Evolutionary conservation across 371 early-diverging fungal genomes (phyloP).

Genomic region (Apophysomyces ossiformis): DNA sequence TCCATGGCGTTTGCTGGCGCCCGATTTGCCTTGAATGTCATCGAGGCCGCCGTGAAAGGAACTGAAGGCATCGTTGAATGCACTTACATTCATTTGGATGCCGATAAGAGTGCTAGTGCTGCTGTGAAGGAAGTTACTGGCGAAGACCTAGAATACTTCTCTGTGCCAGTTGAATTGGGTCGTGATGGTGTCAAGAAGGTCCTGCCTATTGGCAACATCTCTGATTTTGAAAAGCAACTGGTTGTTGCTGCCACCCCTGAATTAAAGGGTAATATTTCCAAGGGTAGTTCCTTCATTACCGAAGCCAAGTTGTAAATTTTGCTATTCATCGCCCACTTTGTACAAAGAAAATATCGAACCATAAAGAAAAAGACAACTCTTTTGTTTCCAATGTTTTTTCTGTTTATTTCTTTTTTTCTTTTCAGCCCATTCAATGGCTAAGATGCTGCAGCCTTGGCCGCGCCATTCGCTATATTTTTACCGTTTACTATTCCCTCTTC

Average conservation of each 20-base stretch:
- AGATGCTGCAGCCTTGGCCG: constrained; percentile 11
- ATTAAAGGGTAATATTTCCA: constrained; percentile 80
- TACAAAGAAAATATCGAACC: neutral
- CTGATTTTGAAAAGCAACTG: constrained; percentile 73
- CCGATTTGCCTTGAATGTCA: constrained; percentile 75
- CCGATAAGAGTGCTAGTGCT: constrained; percentile 60
- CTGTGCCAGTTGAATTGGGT: constrained; percentile 85
- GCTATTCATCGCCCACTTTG: neutral
- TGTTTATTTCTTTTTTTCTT: constrained; percentile 11
- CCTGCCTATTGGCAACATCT: constrained; percentile 69
- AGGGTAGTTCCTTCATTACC: constrained; percentile 65
- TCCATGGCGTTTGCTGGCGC: constrained; percentile 94
- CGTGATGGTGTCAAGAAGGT: constrained; percentile 75
- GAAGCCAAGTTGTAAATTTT: constrained; percentile 40
- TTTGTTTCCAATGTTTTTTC: constrained; percentile 1
- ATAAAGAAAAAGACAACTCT: constrained; percentile 13
- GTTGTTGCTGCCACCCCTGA: constrained; percentile 73
- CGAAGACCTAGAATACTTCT: constrained; percentile 77
- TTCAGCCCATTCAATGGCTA: constrained; percentile 1
- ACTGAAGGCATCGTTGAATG: constrained; percentile 75
- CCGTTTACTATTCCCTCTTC: constrained; percentile 20
- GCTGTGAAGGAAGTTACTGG: constrained; percentile 56
- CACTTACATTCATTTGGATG: constrained; percentile 81
- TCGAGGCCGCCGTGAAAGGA: constrained; percentile 70
- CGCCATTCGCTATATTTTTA: constrained; percentile 22